A percentile compares a stretch with the other conserved stretches of the same genome.
These are phyloP conservation scores for Pythium sp. DNA, from an alignment of 352 stramenopile genomes.

Conservation along the genomic window DNA sequence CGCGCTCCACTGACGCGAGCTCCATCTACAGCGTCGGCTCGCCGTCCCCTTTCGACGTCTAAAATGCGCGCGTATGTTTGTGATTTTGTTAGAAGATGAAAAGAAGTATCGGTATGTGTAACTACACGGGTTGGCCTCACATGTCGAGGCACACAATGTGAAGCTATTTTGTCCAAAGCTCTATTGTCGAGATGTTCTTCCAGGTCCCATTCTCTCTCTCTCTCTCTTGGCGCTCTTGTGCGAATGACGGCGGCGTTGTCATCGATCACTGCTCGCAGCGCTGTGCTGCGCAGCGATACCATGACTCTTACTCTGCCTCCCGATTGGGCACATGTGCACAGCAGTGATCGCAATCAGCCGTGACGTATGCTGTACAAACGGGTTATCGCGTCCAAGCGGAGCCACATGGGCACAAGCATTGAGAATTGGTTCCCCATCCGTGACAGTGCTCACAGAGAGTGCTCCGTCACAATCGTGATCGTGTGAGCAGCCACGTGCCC, in stretches of 20 bases:
- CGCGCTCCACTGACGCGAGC: slow-evolving; percentile 12
- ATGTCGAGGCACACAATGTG: not conserved
- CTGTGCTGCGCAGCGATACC: slow-evolving; percentile 21
- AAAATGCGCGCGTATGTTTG: not conserved
- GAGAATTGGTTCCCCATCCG: slow-evolving; percentile 18
- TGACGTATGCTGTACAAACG: no score
- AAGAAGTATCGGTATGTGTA: not conserved
- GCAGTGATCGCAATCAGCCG: no score
- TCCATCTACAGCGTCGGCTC: slow-evolving; percentile 21
- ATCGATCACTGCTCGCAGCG: slow-evolving; percentile 23
- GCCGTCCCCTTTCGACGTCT: slow-evolving; percentile 11
- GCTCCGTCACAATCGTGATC: slow-evolving; percentile 1
- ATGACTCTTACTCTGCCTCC: not conserved
- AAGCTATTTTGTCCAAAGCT: not conserved
- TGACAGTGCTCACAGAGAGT: slow-evolving; percentile 39
- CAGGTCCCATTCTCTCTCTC: no score
- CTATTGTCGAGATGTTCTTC: no score
- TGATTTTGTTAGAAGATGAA: slow-evolving; percentile 1
- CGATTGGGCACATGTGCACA: no score
- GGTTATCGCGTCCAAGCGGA: slow-evolving; percentile 28
- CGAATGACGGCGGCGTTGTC: slow-evolving; percentile 29
- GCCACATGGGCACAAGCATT: not conserved
- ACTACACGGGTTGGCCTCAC: not conserved
- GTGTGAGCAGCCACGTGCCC: slow-evolving; percentile 15
- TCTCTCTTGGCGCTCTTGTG: not conserved